Evolutionary conservation across 805 yeast species (phyloP).

Genomic region (Candida pseudofarinosa): DNA sequence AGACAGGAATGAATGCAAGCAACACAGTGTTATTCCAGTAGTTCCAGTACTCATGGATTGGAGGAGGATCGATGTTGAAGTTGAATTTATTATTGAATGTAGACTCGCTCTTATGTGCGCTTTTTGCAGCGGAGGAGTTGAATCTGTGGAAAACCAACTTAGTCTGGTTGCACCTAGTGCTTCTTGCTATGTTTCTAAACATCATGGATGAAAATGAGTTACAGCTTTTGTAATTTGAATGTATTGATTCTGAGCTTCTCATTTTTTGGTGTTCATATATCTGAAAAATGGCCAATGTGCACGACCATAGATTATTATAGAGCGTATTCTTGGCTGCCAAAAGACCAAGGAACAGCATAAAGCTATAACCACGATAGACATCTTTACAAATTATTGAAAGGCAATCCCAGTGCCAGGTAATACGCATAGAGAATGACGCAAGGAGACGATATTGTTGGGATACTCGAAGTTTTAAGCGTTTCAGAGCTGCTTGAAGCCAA

Average conservation of each 20-base stretch:
- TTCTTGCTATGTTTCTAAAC: background rate
- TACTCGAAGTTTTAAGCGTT: background rate
- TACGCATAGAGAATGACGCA: too few species aligned
- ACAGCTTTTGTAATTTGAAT: too few species aligned
- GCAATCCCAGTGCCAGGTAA: too few species aligned
- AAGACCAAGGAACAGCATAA: too few species aligned
- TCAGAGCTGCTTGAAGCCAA: background rate
- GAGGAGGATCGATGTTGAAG: conserved; percentile 42
- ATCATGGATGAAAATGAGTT: background rate
- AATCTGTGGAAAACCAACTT: conserved; percentile 23
- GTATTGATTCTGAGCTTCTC: background rate
- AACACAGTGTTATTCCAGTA: conserved; percentile 32
- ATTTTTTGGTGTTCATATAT: background rate
- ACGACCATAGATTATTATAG: too few species aligned
- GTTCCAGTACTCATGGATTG: conserved; percentile 44
- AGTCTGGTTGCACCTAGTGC: background rate
- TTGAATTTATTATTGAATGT: conserved; percentile 40
- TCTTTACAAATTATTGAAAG: too few species aligned
- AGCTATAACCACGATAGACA: too few species aligned
- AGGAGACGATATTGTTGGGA: background rate
- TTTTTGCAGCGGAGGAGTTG: conserved; percentile 20
- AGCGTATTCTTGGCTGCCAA: too few species aligned
- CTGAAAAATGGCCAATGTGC: background rate
- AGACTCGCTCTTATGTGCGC: conserved; percentile 17
- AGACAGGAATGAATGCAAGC: conserved; percentile 36